Percentiles rank a stretch among this genome's conserved stretches.
phyloP scores from a whole-genome alignment of 441 rosid species.

The Arabidopsis lyrata region DNA sequence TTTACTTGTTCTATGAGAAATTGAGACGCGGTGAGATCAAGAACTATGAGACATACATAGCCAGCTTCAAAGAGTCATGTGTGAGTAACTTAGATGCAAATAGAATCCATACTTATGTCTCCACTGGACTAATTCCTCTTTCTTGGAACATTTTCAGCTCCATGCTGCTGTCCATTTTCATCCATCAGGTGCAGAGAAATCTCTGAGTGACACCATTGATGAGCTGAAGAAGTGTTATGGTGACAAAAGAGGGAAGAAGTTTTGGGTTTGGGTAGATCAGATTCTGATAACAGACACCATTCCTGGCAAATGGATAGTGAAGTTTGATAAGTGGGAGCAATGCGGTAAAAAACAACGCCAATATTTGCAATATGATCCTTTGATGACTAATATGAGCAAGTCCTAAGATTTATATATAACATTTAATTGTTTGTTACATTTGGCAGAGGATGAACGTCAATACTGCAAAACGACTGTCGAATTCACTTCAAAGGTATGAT shows the following conservation, averaged over 20 bases:
- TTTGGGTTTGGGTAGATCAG: constrained; percentile 83
- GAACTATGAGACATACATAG: constrained; percentile 61
- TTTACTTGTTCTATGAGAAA: constrained; percentile 77
- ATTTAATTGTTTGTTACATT: constrained; percentile 5
- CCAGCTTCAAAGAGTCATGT: constrained; percentile 62
- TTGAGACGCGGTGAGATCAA: constrained; percentile 92
- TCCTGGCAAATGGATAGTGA: constrained; percentile 62
- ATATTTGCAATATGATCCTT: constrained; percentile 19
- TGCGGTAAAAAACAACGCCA: constrained; percentile 51
- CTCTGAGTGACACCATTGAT: constrained; percentile 60
- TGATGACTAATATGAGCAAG: constrained; percentile 7
- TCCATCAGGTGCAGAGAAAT: constrained; percentile 74
- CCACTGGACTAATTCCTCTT: constrained; percentile 6
- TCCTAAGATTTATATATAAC: neutral
- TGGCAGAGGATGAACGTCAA: constrained; percentile 59
- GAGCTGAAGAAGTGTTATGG: constrained; percentile 59
- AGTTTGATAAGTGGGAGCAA: constrained; percentile 76
- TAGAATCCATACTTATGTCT: neutral
- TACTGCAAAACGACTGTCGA: constrained; percentile 62
- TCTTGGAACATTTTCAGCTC: constrained; percentile 52
- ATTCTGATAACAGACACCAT: constrained; percentile 56
- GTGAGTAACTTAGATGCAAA: constrained; percentile 52
- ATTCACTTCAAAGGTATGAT: constrained; percentile 59
- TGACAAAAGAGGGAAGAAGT: constrained; percentile 69
- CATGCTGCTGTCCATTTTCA: constrained; percentile 55